These are phyloP conservation scores for Corrigiola litoralis DNA, from an alignment of 179 eudicot genomes.

Conservation along the genomic window DNA sequence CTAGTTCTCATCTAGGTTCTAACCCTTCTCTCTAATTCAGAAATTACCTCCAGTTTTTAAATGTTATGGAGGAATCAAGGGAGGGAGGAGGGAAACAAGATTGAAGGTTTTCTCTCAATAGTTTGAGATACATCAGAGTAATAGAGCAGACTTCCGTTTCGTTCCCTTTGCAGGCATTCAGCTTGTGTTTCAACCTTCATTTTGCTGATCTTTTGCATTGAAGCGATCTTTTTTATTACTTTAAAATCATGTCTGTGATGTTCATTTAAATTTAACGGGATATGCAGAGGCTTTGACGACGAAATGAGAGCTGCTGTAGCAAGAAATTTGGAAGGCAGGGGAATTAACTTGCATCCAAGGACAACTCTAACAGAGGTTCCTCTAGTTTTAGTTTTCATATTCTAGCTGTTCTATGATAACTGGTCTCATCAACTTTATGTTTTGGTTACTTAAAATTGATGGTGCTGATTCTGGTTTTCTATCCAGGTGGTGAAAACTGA, in stretches of 20 bases:
- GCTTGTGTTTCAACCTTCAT: not conserved
- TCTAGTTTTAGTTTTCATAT: not conserved
- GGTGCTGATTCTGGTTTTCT: not conserved
- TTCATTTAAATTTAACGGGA: not conserved
- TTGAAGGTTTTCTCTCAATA: too few relatives aligned
- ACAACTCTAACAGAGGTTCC: conserved; percentile 73
- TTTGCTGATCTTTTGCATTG: not conserved
- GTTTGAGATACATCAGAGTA: too few relatives aligned
- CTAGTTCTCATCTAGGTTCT: too few relatives aligned
- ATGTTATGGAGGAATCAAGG: too few relatives aligned
- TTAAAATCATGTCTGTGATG: not conserved
- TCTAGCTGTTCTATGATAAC: not conserved
- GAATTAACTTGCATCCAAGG: conserved; percentile 74
- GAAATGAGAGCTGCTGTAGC: conserved; percentile 97
- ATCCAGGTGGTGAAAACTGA: conserved; percentile 71
- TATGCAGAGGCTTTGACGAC: conserved; percentile 91
- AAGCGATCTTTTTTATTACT: too few relatives aligned
- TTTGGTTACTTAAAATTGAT: not conserved
- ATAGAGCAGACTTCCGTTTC: too few relatives aligned
- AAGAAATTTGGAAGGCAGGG: conserved; percentile 91
- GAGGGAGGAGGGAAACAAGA: too few relatives aligned
- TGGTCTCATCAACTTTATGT: not conserved
- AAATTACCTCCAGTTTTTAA: too few relatives aligned
- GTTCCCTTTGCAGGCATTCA: too few relatives aligned
- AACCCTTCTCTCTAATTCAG: too few relatives aligned